Base-by-base conservation (phyloP, 345 rosid species). In the Iberis pinnata region DNA sequence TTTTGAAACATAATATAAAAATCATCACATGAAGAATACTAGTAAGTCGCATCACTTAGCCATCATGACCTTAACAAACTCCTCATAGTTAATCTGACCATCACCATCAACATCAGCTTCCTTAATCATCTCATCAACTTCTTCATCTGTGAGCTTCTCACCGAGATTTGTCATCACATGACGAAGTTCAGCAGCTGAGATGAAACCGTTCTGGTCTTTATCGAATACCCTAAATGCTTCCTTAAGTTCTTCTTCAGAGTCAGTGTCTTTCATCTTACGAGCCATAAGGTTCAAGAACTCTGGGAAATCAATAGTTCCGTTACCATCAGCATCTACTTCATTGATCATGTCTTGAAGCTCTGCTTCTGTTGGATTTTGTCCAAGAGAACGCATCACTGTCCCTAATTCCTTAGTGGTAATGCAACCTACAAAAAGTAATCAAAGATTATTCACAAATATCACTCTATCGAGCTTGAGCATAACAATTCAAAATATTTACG, bases 281-380 rank as follows among this genome's bases (percentile, higher is more conserved):
- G 93, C 93, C 93, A 84, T 84, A 24, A 84, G 88, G 64, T 84
- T 84, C 55, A 84, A 79, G 65, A 84, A 84, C 78, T 84, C 93
- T 0, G 93, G 88, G 68, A 84, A 84, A 66, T 81, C 93, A 14
- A 81, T 81, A 53, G 93, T 81, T 5, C 88, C 93, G 13, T 84
- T 84, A 17, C 93, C 93, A 60, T 84, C 93, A 10, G 93, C 93
- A 39, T 84, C 93, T 2, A 84, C 93, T 58, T 84, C 93, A 0
- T 84, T 84, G 61, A 84, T 84, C 93, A 84, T 84, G 68, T 84
- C 93, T 70, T 84, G 92, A 18, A 84, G 88, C 77, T 84, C 88
- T 7, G 92, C 92, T 56, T 84, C 92, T 0, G 93, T 84, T 26
- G 93, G 93, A 62, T 84, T 84, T 75, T 84, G 93, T 19, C 93